Conservation (phyloP, 208 protist species). For the Novymonas esmeraldas region DNA sequence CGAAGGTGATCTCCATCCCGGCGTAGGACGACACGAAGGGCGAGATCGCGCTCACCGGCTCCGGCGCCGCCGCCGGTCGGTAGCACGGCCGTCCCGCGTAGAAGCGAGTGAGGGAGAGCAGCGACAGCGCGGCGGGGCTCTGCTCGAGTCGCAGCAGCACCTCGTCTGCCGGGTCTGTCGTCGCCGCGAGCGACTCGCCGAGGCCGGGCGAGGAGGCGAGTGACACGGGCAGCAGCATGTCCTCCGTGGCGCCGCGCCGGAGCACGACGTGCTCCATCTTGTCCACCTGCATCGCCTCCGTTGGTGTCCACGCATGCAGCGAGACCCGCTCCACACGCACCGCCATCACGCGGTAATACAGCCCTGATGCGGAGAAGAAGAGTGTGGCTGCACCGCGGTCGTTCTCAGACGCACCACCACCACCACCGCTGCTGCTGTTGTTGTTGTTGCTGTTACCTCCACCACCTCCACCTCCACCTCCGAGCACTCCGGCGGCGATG, state of each 20-base stretch:
- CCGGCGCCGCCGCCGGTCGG: background rate
- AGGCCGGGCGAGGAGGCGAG: constrained; percentile 14
- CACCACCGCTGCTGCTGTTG: background rate
- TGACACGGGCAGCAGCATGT: constrained; percentile 47
- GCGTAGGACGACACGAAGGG: constrained; percentile 31
- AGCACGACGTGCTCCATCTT: constrained; percentile 54
- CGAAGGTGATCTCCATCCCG: constrained; percentile 31
- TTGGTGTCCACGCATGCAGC: constrained; percentile 41
- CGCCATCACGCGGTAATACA: constrained; percentile 62
- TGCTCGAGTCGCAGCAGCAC: constrained; percentile 49
- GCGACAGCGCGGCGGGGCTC: constrained; percentile 36
- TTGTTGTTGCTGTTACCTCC: constrained; percentile 10
- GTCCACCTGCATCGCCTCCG: constrained; percentile 29
- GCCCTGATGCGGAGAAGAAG: constrained; percentile 44
- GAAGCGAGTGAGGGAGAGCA: constrained; percentile 60
- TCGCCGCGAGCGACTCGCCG: background rate
- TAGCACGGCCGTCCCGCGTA: constrained; percentile 44
- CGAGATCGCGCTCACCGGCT: constrained; percentile 15
- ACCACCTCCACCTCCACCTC: background rate
- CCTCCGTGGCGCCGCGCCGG: constrained; percentile 42
- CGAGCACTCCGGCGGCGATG: background rate
- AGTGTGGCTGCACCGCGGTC: constrained; percentile 12
- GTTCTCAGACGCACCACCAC: constrained; percentile 15
- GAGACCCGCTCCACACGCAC: constrained; percentile 47
- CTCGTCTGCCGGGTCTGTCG: constrained; percentile 21